These are phyloP conservation scores for Luffa aegyptiaca DNA, from an alignment of 306 rosid species.

Conservation along the genomic window DNA sequence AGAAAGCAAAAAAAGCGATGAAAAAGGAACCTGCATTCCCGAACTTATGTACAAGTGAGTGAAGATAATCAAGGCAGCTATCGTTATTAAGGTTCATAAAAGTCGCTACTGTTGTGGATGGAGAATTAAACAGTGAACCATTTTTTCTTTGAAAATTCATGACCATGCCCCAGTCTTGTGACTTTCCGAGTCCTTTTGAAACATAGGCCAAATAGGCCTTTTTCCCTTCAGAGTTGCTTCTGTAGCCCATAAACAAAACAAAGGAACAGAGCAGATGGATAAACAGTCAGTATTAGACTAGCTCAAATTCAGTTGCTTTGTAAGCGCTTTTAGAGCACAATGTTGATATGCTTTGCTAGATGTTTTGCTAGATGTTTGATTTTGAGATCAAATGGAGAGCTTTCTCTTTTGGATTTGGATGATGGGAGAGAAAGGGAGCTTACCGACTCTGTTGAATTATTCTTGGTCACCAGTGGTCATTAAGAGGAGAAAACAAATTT, in stretches of 20 bases:
- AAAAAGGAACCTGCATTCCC: constrained; percentile 49
- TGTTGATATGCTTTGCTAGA: too few relatives aligned
- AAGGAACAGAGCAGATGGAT: too few relatives aligned
- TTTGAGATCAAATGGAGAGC: constrained; percentile 88
- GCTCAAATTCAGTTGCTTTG: too few relatives aligned
- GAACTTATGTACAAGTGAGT: constrained; percentile 38
- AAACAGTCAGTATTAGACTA: too few relatives aligned
- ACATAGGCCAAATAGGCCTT: constrained; percentile 57
- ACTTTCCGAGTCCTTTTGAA: constrained; percentile 51
- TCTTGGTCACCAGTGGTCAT: constrained; percentile 98
- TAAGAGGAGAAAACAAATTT: constrained; percentile 86
- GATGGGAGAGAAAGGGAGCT: constrained; percentile 92
- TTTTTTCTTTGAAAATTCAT: constrained; percentile 67
- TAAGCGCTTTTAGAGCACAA: too few relatives aligned
- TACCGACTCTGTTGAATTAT: constrained; percentile 87
- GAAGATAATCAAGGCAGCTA: constrained; percentile 49
- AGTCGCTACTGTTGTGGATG: constrained; percentile 65
- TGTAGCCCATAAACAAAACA: not conserved
- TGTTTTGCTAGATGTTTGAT: constrained; percentile 73
- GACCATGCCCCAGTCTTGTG: constrained; percentile 42
- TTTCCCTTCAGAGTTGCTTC: constrained; percentile 49
- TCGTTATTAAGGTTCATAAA: constrained; percentile 40
- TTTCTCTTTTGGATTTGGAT: constrained; percentile 94
- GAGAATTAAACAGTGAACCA: constrained; percentile 75
- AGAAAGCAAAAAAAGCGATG: not conserved